These are phyloP conservation scores for Globisporangium viniferum DNA, from an alignment of 352 stramenopile genomes.

Conservation along the genomic window DNA sequence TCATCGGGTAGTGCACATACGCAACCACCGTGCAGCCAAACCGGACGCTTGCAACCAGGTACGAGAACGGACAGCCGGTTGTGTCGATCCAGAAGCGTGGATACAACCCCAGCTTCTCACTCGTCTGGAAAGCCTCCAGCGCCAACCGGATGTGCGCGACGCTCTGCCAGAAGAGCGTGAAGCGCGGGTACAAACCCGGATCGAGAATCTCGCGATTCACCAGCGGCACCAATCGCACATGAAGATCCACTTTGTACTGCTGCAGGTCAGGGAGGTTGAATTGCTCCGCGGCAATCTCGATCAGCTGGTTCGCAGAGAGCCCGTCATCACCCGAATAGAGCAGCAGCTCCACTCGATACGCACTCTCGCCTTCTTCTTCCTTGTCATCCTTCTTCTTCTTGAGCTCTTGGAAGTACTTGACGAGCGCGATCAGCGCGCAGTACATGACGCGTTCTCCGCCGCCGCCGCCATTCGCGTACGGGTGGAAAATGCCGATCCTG, in stretches of 20 bases:
- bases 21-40: conserved; percentile 85
- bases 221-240: conserved; percentile 78
- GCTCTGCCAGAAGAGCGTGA: conserved; percentile 97
- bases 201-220: conserved; percentile 66
- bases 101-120: conserved; percentile 38
- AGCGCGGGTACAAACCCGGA: conserved; percentile 73
- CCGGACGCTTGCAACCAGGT: conserved; percentile 88
- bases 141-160: conserved; percentile 92
- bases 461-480: conserved; percentile 93
- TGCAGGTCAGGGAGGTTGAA: conserved; percentile 87
- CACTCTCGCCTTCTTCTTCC: not conserved
- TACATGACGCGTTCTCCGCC: conserved; percentile 98
- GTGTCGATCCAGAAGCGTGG: conserved; percentile 96
- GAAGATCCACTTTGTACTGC: conserved; percentile 40
- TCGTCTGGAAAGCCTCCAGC: conserved; percentile 75
- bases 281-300: conserved; percentile 66
- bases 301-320: conserved; percentile 56
- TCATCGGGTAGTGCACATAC: conserved; percentile 99
- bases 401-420: conserved; percentile 33
- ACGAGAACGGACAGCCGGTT: conserved; percentile 97
- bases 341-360: conserved; percentile 29
- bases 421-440: conserved; percentile 91
- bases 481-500: conserved; percentile 93
- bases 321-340: conserved; percentile 83
- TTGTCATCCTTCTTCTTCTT: conserved; percentile 1